These are phyloP conservation scores for Periconia sp. DNA, from an alignment of 2,329 filamentous ascomycete genomes.

Conservation along the genomic window DNA sequence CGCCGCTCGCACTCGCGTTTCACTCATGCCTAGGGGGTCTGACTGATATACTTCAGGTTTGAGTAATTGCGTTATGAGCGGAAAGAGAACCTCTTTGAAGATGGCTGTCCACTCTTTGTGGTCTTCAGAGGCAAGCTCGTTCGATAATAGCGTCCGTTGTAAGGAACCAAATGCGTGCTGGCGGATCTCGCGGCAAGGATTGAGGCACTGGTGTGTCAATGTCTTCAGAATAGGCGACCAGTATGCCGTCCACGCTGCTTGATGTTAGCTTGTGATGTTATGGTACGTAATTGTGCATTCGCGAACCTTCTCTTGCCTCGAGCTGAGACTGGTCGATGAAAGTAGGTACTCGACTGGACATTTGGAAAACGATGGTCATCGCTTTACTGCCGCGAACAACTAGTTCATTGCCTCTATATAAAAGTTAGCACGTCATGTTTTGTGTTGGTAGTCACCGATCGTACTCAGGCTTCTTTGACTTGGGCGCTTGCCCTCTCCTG, in stretches of 20 bases:
- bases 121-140: slow-evolving; percentile 78
- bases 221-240: slow-evolving; percentile 95
- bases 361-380: slow-evolving; percentile 76
- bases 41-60: slow-evolving; percentile 94
- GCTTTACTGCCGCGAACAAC: slow-evolving; percentile 79
- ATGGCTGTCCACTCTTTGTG: slow-evolving; percentile 94
- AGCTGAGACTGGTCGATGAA: slow-evolving; percentile 93
- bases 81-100: slow-evolving; percentile 91
- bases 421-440: slow-evolving; percentile 6
- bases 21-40: slow-evolving; percentile 90
- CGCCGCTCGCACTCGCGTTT: slow-evolving; percentile 88
- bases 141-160: slow-evolving; percentile 82
- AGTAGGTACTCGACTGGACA: slow-evolving; percentile 79
- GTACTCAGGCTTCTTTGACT: slow-evolving; percentile 59
- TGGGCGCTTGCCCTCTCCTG: slow-evolving; percentile 56
- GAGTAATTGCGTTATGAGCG: slow-evolving; percentile 79
- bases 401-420: slow-evolving; percentile 65
- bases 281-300: not conserved
- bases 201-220: slow-evolving; percentile 86
- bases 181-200: slow-evolving; percentile 89
- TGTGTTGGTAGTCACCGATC: slow-evolving; percentile 17
- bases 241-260: slow-evolving; percentile 87
- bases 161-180: slow-evolving; percentile 84
- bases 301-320: slow-evolving; percentile 76
- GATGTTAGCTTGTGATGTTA: slow-evolving; percentile 6